These are phyloP conservation scores for Coemansia sp. DNA, from an alignment of 192 early-diverging fungal species.

Conservation along the genomic window DNA sequence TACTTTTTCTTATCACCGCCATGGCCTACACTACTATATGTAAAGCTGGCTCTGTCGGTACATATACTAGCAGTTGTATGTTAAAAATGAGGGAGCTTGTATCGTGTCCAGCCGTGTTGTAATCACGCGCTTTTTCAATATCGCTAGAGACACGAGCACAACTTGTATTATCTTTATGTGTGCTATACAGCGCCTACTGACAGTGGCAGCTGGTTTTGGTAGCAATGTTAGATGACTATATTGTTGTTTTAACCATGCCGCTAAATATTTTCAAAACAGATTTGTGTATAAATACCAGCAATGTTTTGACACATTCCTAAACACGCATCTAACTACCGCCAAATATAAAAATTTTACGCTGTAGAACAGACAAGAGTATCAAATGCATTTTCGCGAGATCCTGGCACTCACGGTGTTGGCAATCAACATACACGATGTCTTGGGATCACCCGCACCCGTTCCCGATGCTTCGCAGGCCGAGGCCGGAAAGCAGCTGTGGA, in stretches of 20 bases:
- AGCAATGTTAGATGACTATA: neutral
- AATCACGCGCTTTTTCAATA: neutral
- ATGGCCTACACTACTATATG: no score
- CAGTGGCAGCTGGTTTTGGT: neutral
- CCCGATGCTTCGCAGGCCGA: slow-evolving; percentile 1
- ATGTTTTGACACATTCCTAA: neutral
- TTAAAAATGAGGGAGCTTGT: neutral
- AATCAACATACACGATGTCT: neutral
- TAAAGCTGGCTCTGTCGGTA: no score
- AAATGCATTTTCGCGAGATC: neutral
- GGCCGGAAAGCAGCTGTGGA: slow-evolving; percentile 28
- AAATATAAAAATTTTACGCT: neutral
- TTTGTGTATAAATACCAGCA: neutral
- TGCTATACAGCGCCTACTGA: neutral
- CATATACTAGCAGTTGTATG: no score
- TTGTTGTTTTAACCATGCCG: neutral
- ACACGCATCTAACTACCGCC: neutral
- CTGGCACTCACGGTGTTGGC: neutral
- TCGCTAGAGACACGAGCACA: neutral
- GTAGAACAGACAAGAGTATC: neutral
- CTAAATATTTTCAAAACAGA: neutral
- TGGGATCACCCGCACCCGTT: neutral
- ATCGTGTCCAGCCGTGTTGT: neutral
- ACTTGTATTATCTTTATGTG: neutral
- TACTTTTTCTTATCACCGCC: neutral